phyloP scores from a whole-genome alignment of 2,329 filamentous ascomycete genomes.

The Lecanicillium sp. region DNA sequence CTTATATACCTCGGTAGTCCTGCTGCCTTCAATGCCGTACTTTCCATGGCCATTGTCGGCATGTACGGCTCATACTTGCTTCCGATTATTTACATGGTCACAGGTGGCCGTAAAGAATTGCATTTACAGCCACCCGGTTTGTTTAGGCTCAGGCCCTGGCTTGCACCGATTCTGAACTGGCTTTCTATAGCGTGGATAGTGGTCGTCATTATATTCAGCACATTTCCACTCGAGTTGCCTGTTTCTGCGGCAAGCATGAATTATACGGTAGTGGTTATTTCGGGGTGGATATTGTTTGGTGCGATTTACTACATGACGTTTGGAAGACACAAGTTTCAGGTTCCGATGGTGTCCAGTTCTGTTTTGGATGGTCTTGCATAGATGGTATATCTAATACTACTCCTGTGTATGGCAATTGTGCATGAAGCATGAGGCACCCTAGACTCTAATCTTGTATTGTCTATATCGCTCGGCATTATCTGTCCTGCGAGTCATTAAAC shows the following conservation, averaged over 20 bases:
- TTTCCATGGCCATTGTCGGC: conserved; percentile 33
- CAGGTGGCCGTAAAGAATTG: conserved; percentile 22
- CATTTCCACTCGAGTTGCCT: conserved; percentile 32
- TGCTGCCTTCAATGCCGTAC: conserved; percentile 32
- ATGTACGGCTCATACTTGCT: conserved; percentile 36
- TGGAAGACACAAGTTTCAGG: conserved; percentile 18
- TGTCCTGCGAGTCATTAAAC: too few relatives aligned
- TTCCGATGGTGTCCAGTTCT: conserved; percentile 10
- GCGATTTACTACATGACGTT: conserved; percentile 21
- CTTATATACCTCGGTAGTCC: conserved; percentile 33
- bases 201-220: conserved; percentile 36
- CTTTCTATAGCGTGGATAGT: conserved; percentile 34
- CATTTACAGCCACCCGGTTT: conserved; percentile 12
- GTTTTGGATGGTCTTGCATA: too few relatives aligned
- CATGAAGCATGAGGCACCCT: too few relatives aligned
- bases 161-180: conserved; percentile 29
- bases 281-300: conserved; percentile 28
- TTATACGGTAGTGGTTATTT: conserved; percentile 34
- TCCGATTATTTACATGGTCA: conserved; percentile 28
- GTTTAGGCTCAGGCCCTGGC: conserved; percentile 21
- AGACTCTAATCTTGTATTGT: too few relatives aligned
- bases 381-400: too few relatives aligned
- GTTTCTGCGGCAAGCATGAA: conserved; percentile 37
- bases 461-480: too few relatives aligned
- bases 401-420: too few relatives aligned